phyloP scores from a whole-genome alignment of 2,329 filamentous ascomycete species.

The Rhytidhysteron rufulum region DNA sequence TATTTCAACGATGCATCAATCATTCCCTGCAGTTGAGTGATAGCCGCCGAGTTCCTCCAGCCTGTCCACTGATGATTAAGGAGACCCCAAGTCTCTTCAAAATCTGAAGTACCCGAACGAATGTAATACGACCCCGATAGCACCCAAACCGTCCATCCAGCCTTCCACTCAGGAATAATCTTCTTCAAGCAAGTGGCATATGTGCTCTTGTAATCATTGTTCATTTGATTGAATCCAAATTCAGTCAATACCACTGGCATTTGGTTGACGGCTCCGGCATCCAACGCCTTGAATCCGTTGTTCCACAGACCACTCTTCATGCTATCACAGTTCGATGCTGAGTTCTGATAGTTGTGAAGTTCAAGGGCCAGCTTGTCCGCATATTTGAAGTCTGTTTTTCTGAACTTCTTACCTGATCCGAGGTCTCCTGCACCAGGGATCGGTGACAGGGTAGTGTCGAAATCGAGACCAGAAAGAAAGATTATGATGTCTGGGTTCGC shows the following conservation, averaged over 20 bases:
- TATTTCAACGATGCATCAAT: conserved; percentile 30
- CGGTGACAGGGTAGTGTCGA: conserved; percentile 53
- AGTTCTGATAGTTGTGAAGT: conserved; percentile 58
- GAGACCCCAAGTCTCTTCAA: conserved; percentile 53
- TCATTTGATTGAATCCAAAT: conserved; percentile 49
- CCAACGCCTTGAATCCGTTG: conserved; percentile 53
- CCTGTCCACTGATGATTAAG: conserved; percentile 44
- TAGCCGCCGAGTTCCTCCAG: conserved; percentile 36
- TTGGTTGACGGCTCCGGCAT: conserved; percentile 37
- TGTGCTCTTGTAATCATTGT: conserved; percentile 44
- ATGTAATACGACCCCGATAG: conserved; percentile 58
- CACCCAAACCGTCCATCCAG: conserved; percentile 59
- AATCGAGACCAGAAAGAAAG: conserved; percentile 57
- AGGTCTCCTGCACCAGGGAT: conserved; percentile 49
- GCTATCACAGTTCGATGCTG: conserved; percentile 45
- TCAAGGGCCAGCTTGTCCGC: conserved; percentile 57
- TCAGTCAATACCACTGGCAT: conserved; percentile 57
- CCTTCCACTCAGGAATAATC: conserved; percentile 54
- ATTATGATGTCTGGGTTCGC: conserved; percentile 53
- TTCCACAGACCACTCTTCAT: conserved; percentile 47
- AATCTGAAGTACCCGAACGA: conserved; percentile 46
- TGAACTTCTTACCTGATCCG: conserved; percentile 48
- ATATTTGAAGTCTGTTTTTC: conserved; percentile 46
- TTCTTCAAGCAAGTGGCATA: conserved; percentile 53
- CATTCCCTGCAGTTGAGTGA: conserved; percentile 50